Conservation (phyloP, 371 early-diverging fungal species). For the Mortierella sp. region DNA sequence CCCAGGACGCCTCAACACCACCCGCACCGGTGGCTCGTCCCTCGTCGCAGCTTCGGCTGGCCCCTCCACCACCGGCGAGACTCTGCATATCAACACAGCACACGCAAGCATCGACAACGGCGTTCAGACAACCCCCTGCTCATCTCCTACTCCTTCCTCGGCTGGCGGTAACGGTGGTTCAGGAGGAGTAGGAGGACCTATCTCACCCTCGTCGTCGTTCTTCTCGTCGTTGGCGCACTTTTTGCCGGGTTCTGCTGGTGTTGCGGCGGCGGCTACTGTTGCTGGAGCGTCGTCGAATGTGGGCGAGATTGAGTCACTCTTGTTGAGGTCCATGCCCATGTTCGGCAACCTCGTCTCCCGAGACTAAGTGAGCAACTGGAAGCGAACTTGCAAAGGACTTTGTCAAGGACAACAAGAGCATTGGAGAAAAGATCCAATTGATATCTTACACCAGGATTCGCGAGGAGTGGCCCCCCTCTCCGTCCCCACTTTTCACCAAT, state of each 20-base stretch:
- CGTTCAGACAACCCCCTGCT: constrained; percentile 2
- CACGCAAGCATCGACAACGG: constrained; percentile 11
- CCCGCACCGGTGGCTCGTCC: constrained; percentile 20
- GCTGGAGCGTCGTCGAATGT: constrained; percentile 22
- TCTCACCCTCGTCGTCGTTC: constrained; percentile 32
- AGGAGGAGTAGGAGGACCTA: neutral
- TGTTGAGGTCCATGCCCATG: constrained; percentile 57
- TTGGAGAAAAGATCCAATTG: neutral
- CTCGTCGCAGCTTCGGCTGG: neutral
- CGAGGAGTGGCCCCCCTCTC: neutral
- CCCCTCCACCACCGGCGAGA: constrained; percentile 24
- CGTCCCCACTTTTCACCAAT: too few species aligned
- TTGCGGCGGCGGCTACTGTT: constrained; percentile 8
- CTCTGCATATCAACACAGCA: constrained; percentile 19
- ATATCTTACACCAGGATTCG: neutral
- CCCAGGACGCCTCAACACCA: constrained; percentile 25
- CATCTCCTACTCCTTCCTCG: constrained; percentile 12
- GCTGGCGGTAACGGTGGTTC: neutral
- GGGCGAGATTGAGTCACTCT: constrained; percentile 47
- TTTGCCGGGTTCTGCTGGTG: constrained; percentile 20
- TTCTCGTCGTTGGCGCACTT: constrained; percentile 25
- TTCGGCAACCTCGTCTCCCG: constrained; percentile 48
- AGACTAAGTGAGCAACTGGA: constrained; percentile 20
- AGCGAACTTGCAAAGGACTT: neutral
- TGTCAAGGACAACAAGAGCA: too few species aligned